Conservation (phyloP, 768 basidiomycete genomes). For the Porphyrellus cyaneotinctus region DNA sequence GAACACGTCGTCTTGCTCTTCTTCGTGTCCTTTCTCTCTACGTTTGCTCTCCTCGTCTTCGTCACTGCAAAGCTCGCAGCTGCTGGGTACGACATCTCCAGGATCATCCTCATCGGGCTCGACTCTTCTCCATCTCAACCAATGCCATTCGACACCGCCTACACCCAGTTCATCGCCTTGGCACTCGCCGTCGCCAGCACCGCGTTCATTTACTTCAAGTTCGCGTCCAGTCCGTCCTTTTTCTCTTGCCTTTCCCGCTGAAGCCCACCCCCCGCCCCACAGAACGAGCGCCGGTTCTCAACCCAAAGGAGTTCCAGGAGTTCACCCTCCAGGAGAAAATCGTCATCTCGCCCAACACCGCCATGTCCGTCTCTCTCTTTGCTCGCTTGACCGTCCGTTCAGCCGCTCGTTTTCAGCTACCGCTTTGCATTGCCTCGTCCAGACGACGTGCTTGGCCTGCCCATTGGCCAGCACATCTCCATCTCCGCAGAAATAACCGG, state of each 20-base stretch:
- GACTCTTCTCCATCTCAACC: constrained; percentile 1
- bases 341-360: constrained; percentile 90
- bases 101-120: constrained; percentile 63
- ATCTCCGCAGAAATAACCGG: constrained; percentile 87
- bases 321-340: constrained; percentile 82
- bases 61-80: constrained; percentile 42
- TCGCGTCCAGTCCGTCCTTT: constrained; percentile 39
- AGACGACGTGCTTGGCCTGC: constrained; percentile 83
- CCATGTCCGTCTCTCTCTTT: constrained; percentile 57
- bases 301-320: constrained; percentile 73
- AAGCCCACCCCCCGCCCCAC: constrained; percentile 1
- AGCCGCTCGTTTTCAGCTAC: constrained; percentile 54
- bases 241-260: background rate
- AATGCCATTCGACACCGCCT: constrained; percentile 17
- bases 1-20: constrained; percentile 33
- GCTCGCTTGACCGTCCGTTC: background rate
- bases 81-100: constrained; percentile 54
- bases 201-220: constrained; percentile 51
- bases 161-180: constrained; percentile 48
- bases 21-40: constrained; percentile 46
- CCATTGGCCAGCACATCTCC: constrained; percentile 95
- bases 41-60: constrained; percentile 46
- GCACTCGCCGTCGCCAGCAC: constrained; percentile 47
- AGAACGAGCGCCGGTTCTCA: constrained; percentile 69
- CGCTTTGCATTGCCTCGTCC: constrained; percentile 79